Base-by-base conservation (phyloP, 441 rosid species). In the Kokia cookei region DNA sequence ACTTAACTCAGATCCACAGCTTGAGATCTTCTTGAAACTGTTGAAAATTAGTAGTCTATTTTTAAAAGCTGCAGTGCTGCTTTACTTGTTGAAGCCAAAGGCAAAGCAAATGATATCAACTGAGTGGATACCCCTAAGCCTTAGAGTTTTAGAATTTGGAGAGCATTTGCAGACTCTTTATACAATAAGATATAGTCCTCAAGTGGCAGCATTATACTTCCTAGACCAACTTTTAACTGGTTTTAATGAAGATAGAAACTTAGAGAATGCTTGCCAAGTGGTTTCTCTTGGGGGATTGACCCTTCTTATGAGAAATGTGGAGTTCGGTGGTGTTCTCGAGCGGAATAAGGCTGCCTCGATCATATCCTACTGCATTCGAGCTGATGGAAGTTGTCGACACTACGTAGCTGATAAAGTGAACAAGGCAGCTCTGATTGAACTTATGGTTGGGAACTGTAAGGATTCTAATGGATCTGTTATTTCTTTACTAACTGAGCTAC, bases 21-120 rank as follows among this genome's bases (percentile, higher is more conserved):
- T 87, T 17, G 82, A 87, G 29, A 80, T 79, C 72, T 86, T 89
- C 78, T 15, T 81, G 48, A 84, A 79, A 72, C 88, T 90, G 15
- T 67, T 90, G 35, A 84, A 66, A 74, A 82, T 83, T 45, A 85
- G 85, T 40, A 81, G 88, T 48, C 69, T 88, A 17, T 90, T 90
- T 79, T 79, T 88, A 3, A 90, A 90, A 70, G 86, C 89, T 15
- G 82, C 89, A 22, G 81, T 84, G 78, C 77, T 90, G 74, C 88
- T 90, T 62, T 85, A 88, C 78, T 80, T 79, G 22, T 69, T 84
- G 79, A 88, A 78, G 80, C 92, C 92, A 7, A 77, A 75, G 82
- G 89, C 94, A 17, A 90, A 88, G 27, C 90, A 88, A 80, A 86
- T 88, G 94, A 83, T 85, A 72, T 86, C 89, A 1, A 66, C 74